Percentiles rank a stretch among this genome's conserved stretches.
phyloP scores from a whole-genome alignment of 495 filamentous ascomycete species.

The Penicillium fimorum region DNA sequence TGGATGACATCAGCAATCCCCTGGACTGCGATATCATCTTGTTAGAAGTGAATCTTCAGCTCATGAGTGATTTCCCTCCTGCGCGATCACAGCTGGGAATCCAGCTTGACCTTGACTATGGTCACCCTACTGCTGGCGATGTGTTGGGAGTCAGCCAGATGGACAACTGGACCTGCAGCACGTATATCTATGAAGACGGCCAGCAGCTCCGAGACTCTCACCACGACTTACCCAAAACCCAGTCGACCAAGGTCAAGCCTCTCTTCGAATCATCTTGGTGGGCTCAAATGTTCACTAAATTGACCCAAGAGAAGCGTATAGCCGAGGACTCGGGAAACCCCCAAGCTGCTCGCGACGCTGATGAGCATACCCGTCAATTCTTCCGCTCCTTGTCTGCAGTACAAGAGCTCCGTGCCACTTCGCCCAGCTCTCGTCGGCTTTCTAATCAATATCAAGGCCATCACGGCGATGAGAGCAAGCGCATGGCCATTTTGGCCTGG shows the following conservation, averaged over 20 bases:
- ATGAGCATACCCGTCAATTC: conserved; percentile 39
- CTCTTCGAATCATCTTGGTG: conserved; percentile 52
- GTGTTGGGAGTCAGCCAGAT: conserved; percentile 40
- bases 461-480: conserved; percentile 36
- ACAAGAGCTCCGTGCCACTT: conserved; percentile 48
- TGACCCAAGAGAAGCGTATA: conserved; percentile 41
- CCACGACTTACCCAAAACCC: conserved; percentile 36
- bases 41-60: conserved; percentile 47
- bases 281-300: conserved; percentile 44
- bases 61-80: conserved; percentile 49
- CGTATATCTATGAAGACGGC: conserved; percentile 44
- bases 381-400: conserved; percentile 48
- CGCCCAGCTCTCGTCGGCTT: conserved; percentile 32
- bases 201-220: conserved; percentile 35
- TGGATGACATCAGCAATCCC: conserved; percentile 36
- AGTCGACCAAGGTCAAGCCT: conserved; percentile 45
- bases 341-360: conserved; percentile 33
- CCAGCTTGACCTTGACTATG: conserved; percentile 45
- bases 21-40: conserved; percentile 49
- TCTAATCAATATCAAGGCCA: conserved; percentile 33
- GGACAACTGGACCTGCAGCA: conserved; percentile 50
- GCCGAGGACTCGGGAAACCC: conserved; percentile 38
- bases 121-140: conserved; percentile 36
- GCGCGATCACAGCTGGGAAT: conserved; percentile 43
- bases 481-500: conserved; percentile 54